Evolutionary conservation across 164 flowering plant species (phyloP).

Genomic region (Kingdonia uniflora): DNA sequence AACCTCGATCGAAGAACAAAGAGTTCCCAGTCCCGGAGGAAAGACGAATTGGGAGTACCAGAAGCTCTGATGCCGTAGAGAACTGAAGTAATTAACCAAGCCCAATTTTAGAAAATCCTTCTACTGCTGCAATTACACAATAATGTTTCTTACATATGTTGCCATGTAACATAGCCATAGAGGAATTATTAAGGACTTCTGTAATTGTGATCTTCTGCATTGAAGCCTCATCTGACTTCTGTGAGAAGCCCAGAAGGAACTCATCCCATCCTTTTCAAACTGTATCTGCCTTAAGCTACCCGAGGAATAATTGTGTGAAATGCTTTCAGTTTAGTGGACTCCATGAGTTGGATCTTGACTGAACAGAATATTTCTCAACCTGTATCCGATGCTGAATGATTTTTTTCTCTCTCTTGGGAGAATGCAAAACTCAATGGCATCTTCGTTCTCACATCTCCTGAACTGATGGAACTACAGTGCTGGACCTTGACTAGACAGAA

Average conservation of each 20-base stretch:
- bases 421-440: slow-evolving; percentile 87
- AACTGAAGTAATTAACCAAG: no score
- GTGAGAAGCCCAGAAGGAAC: slow-evolving; percentile 69
- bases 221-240: slow-evolving; percentile 88
- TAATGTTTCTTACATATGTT: slow-evolving; percentile 32
- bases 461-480: slow-evolving; percentile 81
- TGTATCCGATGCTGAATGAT: slow-evolving; percentile 50
- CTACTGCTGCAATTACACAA: no score
- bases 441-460: slow-evolving; percentile 84
- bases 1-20: no score
- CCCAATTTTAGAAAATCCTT: no score
- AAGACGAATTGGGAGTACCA: slow-evolving; percentile 9
- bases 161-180: slow-evolving; percentile 62
- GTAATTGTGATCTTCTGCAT: slow-evolving; percentile 93
- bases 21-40: no score
- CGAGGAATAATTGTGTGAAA: slow-evolving; percentile 80
- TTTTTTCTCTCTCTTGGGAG: slow-evolving; percentile 37
- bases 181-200: slow-evolving; percentile 84
- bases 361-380: slow-evolving; percentile 45
- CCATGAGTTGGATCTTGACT: slow-evolving; percentile 63
- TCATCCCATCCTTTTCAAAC: slow-evolving; percentile 46
- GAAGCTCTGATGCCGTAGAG: slow-evolving; percentile 5
- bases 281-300: slow-evolving; percentile 90
- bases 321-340: slow-evolving; percentile 64
- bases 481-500: slow-evolving; percentile 60